Evolutionary conservation across 371 early-diverging fungal genomes (phyloP).

Genomic region (Lichtheimia corymbifera): DNA sequence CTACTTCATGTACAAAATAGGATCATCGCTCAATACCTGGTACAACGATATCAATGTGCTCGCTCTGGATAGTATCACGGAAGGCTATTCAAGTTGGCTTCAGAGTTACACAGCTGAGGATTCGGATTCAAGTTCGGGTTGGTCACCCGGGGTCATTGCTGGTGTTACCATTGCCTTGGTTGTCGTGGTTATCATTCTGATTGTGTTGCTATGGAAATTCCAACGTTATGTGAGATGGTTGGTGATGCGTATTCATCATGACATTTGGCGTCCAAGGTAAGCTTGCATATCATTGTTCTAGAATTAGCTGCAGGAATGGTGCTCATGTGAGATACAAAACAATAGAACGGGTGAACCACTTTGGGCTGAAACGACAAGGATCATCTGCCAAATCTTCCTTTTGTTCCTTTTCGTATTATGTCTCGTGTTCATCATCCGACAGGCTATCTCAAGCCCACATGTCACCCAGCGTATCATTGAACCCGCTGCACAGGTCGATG

Average conservation of each 20-base stretch:
- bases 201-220: conserved; percentile 50
- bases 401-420: conserved; percentile 42
- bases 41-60: conserved; percentile 50
- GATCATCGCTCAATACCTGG: conserved; percentile 31
- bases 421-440: conserved; percentile 47
- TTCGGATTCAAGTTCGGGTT: conserved; percentile 12
- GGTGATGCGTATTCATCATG: conserved; percentile 36
- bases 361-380: conserved; percentile 53
- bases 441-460: conserved; percentile 47
- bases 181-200: conserved; percentile 30
- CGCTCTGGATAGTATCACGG: conserved; percentile 12
- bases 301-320: not conserved
- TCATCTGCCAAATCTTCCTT: conserved; percentile 41
- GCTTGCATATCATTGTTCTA: not conserved
- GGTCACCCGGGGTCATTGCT: conserved; percentile 44
- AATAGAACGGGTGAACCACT: conserved; percentile 48
- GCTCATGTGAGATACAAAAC: not conserved
- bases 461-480: conserved; percentile 43
- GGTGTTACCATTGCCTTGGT: conserved; percentile 44
- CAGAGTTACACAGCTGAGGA: conserved; percentile 24
- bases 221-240: conserved; percentile 39
- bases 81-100: conserved; percentile 24
- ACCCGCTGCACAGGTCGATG: conserved; percentile 32
- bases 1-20: conserved; percentile 13
- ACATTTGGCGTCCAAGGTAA: conserved; percentile 52